Percentiles rank a stretch among this genome's conserved stretches.
phyloP scores from a whole-genome alignment of 768 basidiomycete genomes.

The Tricholoma sp. region DNA sequence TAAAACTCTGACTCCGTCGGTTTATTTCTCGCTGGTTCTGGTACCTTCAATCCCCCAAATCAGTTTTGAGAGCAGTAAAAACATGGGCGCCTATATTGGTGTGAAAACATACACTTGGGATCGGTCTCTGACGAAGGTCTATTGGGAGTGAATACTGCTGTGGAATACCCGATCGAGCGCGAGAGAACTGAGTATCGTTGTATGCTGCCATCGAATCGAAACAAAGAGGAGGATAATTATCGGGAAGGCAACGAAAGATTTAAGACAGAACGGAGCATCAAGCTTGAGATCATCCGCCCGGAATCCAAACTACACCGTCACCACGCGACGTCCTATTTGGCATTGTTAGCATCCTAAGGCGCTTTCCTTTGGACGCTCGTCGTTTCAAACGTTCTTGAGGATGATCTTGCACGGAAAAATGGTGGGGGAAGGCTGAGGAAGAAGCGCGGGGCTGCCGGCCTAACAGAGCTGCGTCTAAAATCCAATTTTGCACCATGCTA shows the following conservation, averaged over 20 bases:
- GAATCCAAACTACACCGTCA: not conserved
- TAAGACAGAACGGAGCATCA: slow-evolving; percentile 13
- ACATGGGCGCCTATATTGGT: slow-evolving; percentile 8
- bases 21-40: slow-evolving; percentile 54
- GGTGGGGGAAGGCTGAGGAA: not conserved
- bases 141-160: slow-evolving; percentile 7
- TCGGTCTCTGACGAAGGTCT: slow-evolving; percentile 12
- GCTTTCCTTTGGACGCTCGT: not conserved
- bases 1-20: slow-evolving; percentile 78
- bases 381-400: not conserved
- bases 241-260: slow-evolving; percentile 5
- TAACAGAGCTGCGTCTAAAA: not conserved
- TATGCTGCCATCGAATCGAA: slow-evolving; percentile 8
- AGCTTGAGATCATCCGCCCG: slow-evolving; percentile 10
- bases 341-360: slow-evolving; percentile 12
- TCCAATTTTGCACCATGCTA: not conserved
- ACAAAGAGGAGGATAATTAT: not conserved
- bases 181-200: not conserved
- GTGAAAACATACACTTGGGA: slow-evolving; percentile 13
- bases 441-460: not conserved
- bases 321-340: slow-evolving; percentile 10
- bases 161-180: slow-evolving; percentile 13
- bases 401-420: not conserved
- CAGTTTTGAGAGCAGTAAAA: not conserved
- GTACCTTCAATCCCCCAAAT: slow-evolving; percentile 44